A percentile compares a stretch with the other conserved stretches of the same genome.
These are phyloP conservation scores for Apiosordaria backusii DNA, from an alignment of 495 filamentous ascomycete genomes.

Conservation along the genomic window DNA sequence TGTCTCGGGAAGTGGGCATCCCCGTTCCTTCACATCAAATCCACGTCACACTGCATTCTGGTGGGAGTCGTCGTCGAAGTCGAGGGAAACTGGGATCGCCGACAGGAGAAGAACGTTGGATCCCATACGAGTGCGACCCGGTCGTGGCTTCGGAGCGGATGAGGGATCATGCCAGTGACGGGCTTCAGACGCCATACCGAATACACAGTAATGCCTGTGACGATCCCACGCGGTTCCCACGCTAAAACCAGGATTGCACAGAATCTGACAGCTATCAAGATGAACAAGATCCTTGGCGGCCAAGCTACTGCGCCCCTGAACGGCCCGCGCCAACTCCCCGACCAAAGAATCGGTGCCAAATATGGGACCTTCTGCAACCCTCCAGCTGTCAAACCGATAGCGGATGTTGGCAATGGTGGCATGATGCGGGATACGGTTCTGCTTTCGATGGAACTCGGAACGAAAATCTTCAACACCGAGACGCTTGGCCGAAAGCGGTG, in stretches of 20 bases:
- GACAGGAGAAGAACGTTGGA: neutral
- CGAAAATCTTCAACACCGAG: neutral
- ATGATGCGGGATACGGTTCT: neutral
- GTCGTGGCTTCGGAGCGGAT: neutral
- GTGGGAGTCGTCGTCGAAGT: neutral
- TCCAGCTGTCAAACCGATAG: neutral
- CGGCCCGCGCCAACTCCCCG: neutral
- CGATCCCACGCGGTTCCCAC: neutral
- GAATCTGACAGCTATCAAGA: slow-evolving; percentile 4
- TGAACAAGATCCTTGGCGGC: neutral
- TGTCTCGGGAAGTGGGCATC: neutral
- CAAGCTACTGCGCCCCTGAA: neutral
- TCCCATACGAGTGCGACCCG: neutral
- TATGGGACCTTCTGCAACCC: neutral
- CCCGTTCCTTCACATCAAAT: neutral
- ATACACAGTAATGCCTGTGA: neutral
- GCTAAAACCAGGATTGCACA: neutral
- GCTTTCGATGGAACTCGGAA: neutral
- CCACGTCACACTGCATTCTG: neutral
- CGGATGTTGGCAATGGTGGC: neutral
- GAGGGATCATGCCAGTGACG: neutral
- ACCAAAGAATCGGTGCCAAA: neutral
- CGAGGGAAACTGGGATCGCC: neutral
- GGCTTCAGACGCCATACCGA: neutral
- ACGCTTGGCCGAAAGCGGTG: neutral